Base-by-base conservation (phyloP, 83 land plant species). In the Diphasiastrum complanatum region DNA sequence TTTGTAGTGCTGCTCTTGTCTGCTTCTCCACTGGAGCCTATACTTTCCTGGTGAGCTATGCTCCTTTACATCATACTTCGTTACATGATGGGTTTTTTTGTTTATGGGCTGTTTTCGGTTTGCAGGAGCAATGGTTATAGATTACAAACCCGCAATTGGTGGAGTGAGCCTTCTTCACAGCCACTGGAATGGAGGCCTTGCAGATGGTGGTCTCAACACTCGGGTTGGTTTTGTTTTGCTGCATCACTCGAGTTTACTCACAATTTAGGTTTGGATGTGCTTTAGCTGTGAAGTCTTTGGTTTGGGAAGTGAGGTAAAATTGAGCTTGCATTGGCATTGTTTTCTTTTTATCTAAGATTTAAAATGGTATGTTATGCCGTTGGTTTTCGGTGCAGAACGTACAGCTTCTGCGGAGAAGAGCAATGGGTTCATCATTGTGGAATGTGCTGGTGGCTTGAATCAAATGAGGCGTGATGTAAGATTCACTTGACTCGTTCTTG, bases 401-500 rank as follows among this genome's bases (percentile, higher is more conserved):
- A 81, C 86, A 82, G 84, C 66, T 74, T 67, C 80, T 8, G 74
- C 82, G 5, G 66, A 34, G 12, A 48, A 77, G 53, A 83, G 61
- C 57, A 86, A 74, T 70, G 97, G 97, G 0, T 91, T 79, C 67
- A 79, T 91, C 14, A 67, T 80, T 24, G 83, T 91, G 51, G 92
- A 82, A 60, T 91, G 97, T 75, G 73, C 73, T 66, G 97, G 97
- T 8, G 92, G 97, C 45, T 81, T 91, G 52, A 91, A 91, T 74
- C 97, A 86, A 53, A 83, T 91, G 92, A 81, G 97, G 51, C 81
- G 97, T 26, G 97, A 91, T 73, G 93, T 87, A 69, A 73, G 79
- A 56, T 28, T 45, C 60, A 5, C 26, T 0, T 19, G 2, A 4
- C 2, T 4, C 49, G 24, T 40, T 40, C 16, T 40, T 40, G 12